phyloP scores from a whole-genome alignment of 192 early-diverging fungal species.

The Umbelopsis ramanniana region DNA sequence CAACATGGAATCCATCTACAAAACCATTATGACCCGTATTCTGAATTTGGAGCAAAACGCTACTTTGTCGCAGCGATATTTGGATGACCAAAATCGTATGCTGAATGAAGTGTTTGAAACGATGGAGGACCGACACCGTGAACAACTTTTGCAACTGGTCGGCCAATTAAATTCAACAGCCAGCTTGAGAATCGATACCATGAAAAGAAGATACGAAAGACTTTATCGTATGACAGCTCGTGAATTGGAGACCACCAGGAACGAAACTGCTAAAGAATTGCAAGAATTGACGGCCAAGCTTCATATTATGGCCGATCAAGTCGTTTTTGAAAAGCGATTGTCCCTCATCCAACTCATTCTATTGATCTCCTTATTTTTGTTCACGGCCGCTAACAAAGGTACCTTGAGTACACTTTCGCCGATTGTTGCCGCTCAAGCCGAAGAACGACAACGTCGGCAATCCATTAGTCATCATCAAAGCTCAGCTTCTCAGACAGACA shows the following conservation, averaged over 20 bases:
- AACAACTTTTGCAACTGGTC: slow-evolving; percentile 66
- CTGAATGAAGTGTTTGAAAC: slow-evolving; percentile 66
- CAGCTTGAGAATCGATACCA: slow-evolving; percentile 62
- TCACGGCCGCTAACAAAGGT: slow-evolving; percentile 46
- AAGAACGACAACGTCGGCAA: slow-evolving; percentile 35
- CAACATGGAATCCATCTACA: slow-evolving; percentile 80
- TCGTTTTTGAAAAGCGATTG: slow-evolving; percentile 50
- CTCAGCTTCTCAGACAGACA: not conserved
- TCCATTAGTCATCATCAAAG: slow-evolving; percentile 20
- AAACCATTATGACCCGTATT: slow-evolving; percentile 89
- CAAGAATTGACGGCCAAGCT: slow-evolving; percentile 46
- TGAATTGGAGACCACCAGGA: slow-evolving; percentile 46
- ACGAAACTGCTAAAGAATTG: slow-evolving; percentile 45
- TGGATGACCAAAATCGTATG: slow-evolving; percentile 78
- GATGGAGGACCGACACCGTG: slow-evolving; percentile 62
- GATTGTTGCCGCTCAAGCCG: slow-evolving; percentile 40
- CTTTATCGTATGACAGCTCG: slow-evolving; percentile 42
- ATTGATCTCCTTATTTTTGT: slow-evolving; percentile 42
- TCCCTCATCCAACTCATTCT: slow-evolving; percentile 42
- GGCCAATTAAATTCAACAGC: slow-evolving; percentile 71
- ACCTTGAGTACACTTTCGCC: slow-evolving; percentile 43
- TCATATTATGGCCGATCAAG: slow-evolving; percentile 52
- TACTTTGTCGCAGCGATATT: slow-evolving; percentile 71
- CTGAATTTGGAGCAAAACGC: slow-evolving; percentile 79
- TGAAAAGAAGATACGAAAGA: slow-evolving; percentile 58